Conservation (phyloP, 805 yeast species). For the Kazachstania kunashirensis region DNA sequence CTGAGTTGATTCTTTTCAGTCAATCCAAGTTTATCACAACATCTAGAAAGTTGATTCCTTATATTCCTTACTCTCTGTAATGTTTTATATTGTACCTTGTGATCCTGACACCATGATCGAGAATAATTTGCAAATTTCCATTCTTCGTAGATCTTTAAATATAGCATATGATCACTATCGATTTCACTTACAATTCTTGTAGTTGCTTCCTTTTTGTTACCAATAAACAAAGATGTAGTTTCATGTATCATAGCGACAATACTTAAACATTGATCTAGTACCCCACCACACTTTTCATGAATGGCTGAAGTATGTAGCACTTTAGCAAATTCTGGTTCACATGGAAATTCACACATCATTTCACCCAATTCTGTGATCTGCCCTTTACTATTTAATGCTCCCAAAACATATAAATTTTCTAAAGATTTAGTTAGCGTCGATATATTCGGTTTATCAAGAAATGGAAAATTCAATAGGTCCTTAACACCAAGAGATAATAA, state of each 20-base stretch:
- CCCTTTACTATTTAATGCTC: conserved; percentile 78
- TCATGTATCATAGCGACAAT: conserved; percentile 80
- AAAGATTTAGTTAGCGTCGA: conserved; percentile 65
- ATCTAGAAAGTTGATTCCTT: conserved; percentile 52
- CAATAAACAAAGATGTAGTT: conserved; percentile 40
- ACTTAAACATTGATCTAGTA: conserved; percentile 52
- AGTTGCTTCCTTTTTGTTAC: conserved; percentile 15
- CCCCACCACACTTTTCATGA: conserved; percentile 42
- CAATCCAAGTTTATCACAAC: conserved; percentile 39
- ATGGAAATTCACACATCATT: conserved; percentile 84
- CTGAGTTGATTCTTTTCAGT: conserved; percentile 11
- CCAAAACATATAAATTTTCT: conserved; percentile 74
- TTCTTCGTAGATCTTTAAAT: conserved; percentile 64
- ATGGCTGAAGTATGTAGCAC: conserved; percentile 53
- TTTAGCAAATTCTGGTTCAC: conserved; percentile 83
- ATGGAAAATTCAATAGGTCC: conserved; percentile 74
- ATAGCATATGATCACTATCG: conserved; percentile 65
- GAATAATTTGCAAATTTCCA: conserved; percentile 66
- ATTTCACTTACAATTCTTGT: conserved; percentile 39
- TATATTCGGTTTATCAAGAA: conserved; percentile 81
- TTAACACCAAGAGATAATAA: conserved; percentile 76
- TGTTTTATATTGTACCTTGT: conserved; percentile 68
- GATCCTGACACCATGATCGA: conserved; percentile 75
- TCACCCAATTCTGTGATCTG: conserved; percentile 67
- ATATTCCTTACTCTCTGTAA: conserved; percentile 60